These are phyloP conservation scores for Dinochytrium kinnereticum DNA, from an alignment of 371 early-diverging fungal genomes.

Conservation along the genomic window DNA sequence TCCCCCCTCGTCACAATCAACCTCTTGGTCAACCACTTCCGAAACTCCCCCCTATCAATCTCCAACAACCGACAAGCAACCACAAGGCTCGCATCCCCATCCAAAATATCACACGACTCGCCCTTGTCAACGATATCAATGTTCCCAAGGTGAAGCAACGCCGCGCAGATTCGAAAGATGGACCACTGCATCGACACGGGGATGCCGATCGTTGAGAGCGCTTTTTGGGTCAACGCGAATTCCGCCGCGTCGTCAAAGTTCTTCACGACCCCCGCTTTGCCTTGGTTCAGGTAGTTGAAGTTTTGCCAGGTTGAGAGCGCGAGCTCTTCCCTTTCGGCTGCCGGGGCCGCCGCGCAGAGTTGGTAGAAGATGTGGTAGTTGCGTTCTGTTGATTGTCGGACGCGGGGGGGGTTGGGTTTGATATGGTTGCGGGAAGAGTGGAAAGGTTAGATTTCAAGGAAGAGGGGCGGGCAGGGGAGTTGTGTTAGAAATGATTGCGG, in stretches of 20 bases:
- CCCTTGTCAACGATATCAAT: constrained; percentile 75
- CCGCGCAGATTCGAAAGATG: constrained; percentile 87
- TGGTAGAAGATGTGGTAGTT: constrained; percentile 99
- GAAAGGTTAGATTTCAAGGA: no score
- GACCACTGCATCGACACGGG: constrained; percentile 83
- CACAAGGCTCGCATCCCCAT: constrained; percentile 70
- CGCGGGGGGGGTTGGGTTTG: no score
- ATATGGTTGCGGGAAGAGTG: no score
- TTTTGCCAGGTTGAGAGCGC: constrained; percentile 76
- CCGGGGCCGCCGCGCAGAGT: constrained; percentile 86
- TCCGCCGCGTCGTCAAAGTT: constrained; percentile 92
- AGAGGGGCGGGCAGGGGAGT: no score
- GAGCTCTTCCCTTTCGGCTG: constrained; percentile 78
- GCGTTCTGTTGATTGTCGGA: no score
- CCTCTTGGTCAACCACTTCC: constrained; percentile 87
- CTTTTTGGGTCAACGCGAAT: constrained; percentile 84
- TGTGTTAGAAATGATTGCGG: no score
- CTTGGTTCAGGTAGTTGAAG: constrained; percentile 88
- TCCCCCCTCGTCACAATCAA: constrained; percentile 88
- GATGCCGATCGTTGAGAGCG: constrained; percentile 86
- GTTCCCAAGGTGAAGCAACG: constrained; percentile 93
- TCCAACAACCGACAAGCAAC: constrained; percentile 74
- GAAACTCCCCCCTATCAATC: constrained; percentile 75
- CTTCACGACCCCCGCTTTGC: constrained; percentile 77
- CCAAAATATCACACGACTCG: constrained; percentile 65